Percentiles rank a stretch among this genome's conserved stretches.
phyloP scores from a whole-genome alignment of 768 basidiomycete genomes.

The Leccinum olivaceopallidum region DNA sequence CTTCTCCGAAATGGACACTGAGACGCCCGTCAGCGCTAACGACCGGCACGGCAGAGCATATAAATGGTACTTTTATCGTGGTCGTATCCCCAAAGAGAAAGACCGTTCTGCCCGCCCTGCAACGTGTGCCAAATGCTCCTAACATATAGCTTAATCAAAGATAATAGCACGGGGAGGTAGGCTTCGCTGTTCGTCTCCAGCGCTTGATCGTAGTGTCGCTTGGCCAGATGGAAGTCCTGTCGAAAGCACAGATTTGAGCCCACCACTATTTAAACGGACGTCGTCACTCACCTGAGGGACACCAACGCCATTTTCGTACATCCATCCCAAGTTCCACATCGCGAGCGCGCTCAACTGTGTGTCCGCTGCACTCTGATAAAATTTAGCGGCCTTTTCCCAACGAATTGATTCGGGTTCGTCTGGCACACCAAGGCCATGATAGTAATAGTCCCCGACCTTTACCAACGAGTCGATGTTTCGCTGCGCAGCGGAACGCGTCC shows the following conservation, averaged over 20 bases:
- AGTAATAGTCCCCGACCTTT: constrained; percentile 98
- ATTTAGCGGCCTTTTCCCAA: constrained; percentile 89
- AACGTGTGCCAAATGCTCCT: constrained; percentile 84
- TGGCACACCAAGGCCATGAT: constrained; percentile 80
- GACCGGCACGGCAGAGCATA: too few species aligned
- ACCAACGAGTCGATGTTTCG: constrained; percentile 96
- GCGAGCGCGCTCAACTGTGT: constrained; percentile 92
- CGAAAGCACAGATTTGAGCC: background rate
- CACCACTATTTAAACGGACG: background rate
- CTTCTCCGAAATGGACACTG: constrained; percentile 30
- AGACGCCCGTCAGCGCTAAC: constrained; percentile 10
- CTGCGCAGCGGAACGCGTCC: constrained; percentile 93
- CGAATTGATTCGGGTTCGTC: constrained; percentile 63
- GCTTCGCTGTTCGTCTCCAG: constrained; percentile 87
- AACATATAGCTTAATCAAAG: constrained; percentile 77
- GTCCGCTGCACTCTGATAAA: constrained; percentile 93
- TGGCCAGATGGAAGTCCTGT: constrained; percentile 95
- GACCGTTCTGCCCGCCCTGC: constrained; percentile 66
- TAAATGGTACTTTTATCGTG: constrained; percentile 40
- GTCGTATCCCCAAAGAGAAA: constrained; percentile 65
- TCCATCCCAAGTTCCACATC: constrained; percentile 99
- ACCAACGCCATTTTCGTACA: constrained; percentile 97
- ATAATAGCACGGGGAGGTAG: constrained; percentile 83
- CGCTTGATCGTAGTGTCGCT: constrained; percentile 91
- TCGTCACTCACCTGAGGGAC: constrained; percentile 68